Conservation (phyloP, 129 eudicot species). For the Flaveria robusta region DNA sequence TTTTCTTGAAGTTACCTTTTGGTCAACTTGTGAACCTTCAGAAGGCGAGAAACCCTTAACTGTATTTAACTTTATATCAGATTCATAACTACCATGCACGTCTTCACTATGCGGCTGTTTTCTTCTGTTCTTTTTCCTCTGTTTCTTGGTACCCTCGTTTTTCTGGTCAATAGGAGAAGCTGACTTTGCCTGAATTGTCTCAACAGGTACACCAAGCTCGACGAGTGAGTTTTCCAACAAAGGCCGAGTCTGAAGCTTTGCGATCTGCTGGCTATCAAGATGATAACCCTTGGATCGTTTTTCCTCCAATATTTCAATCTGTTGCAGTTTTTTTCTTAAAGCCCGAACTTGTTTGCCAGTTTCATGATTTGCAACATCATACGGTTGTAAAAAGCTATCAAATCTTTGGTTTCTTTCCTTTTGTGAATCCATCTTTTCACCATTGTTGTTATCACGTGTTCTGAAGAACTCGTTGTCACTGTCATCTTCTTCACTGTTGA, state of each 20-base stretch:
- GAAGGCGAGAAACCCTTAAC: conserved; percentile 44
- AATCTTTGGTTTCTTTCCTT: conserved; percentile 47
- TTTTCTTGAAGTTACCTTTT: conserved; percentile 43
- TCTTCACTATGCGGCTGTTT: conserved; percentile 47
- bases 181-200: conserved; percentile 42
- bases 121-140: conserved; percentile 66
- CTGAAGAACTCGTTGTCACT: conserved; percentile 56
- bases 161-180: conserved; percentile 51
- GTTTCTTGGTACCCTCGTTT: conserved; percentile 61
- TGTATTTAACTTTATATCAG: conserved; percentile 33
- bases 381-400: conserved; percentile 66
- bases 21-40: conserved; percentile 44
- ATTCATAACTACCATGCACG: conserved; percentile 33
- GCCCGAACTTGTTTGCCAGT: conserved; percentile 65
- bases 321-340: conserved; percentile 82
- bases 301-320: conserved; percentile 92
- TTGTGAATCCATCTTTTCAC: conserved; percentile 34
- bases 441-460: conserved; percentile 55
- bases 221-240: conserved; percentile 66
- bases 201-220: conserved; percentile 88
- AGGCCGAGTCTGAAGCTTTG: conserved; percentile 63
- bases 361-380: conserved; percentile 55
- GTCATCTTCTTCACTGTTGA: conserved; percentile 91
- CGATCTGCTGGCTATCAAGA: conserved; percentile 93
- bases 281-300: conserved; percentile 74